Conservation (phyloP, 2,329 filamentous ascomycete genomes). For the Exophiala lecanii-corni region DNA sequence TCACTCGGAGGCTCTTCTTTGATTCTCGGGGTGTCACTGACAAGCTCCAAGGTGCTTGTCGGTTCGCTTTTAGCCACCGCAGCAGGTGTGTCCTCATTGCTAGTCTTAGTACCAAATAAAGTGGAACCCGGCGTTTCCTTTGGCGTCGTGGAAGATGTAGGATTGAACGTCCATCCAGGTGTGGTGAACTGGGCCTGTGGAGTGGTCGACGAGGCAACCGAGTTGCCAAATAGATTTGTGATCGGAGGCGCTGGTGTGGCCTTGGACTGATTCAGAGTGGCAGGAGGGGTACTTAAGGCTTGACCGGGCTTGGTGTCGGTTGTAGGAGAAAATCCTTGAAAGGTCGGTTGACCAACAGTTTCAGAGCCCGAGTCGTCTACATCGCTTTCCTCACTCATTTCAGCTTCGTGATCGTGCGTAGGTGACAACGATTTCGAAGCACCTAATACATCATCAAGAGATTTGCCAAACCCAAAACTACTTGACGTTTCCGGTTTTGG, state of each 20-base stretch:
- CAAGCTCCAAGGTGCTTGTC: constrained; percentile 15
- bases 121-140: constrained; percentile 29
- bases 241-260: constrained; percentile 30
- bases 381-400: constrained; percentile 26
- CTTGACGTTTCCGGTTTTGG: constrained; percentile 32
- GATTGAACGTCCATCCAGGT: constrained; percentile 25
- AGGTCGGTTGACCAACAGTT: constrained; percentile 11
- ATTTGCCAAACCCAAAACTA: constrained; percentile 36
- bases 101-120: constrained; percentile 32
- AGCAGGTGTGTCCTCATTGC: constrained; percentile 26
- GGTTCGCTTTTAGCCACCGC: constrained; percentile 32
- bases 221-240: constrained; percentile 33
- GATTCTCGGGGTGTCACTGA: constrained; percentile 28
- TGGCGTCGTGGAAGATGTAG: constrained; percentile 24
- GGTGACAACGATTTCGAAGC: constrained; percentile 19
- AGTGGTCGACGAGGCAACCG: constrained; percentile 25
- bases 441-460: constrained; percentile 38
- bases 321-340: constrained; percentile 5
- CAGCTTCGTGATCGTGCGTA: constrained; percentile 28
- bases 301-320: constrained; percentile 9
- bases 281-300: constrained; percentile 24
- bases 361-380: constrained; percentile 14
- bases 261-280: constrained; percentile 24
- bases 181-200: constrained; percentile 30
- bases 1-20: constrained; percentile 34